Base-by-base conservation (phyloP, 164 flowering plant genomes). In the Stephania yunnanensis region DNA sequence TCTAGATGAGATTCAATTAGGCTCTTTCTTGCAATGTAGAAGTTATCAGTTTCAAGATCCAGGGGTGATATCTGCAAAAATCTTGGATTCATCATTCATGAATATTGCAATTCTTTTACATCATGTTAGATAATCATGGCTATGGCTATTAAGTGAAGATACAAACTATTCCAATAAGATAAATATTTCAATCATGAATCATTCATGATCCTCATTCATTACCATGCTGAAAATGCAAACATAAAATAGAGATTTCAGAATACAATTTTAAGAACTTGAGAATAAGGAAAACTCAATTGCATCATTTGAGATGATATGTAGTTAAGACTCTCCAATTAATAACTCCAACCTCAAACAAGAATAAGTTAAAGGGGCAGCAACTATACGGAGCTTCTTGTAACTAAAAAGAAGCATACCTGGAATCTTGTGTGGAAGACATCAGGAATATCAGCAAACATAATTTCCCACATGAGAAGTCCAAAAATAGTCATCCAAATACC, bases 401-500 rank as follows among this genome's bases (percentile, higher is more conserved):
- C 20, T 6, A 58, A 15, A 19, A 58, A 19, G n/a, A 58, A 58
- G 20, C n/a, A 45, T 79, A 90, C 98, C 95, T 95, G 97, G 83
- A 90, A 95, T 81, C 78, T 84, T 72, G 86, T 90, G 71, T 81
- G 87, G 80, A 95, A 95, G 78, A 90, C 98, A 87, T 93, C 86
- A 45, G 95, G 91, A 61, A 91, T 83, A 74, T 93, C 97, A 45
- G 97, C 83, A 83, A 93, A 95, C 30, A 95, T 86, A 25, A 87
- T 64, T 78, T 93, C 97, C 99, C 99, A 95, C 97, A 93, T 85
- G 61, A 95, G 92, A 77, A 93, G 92, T 58, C 92, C 92, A 84
- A 93, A 95, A 64, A 93, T 88, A 67, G 96, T 92, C 83, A 90
- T 84, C 99, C 99, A 95, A 85, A 95, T 92, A 72, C 96, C 97